These are phyloP conservation scores for Russula sp. DNA, from an alignment of 768 basidiomycete species.

Conservation along the genomic window DNA sequence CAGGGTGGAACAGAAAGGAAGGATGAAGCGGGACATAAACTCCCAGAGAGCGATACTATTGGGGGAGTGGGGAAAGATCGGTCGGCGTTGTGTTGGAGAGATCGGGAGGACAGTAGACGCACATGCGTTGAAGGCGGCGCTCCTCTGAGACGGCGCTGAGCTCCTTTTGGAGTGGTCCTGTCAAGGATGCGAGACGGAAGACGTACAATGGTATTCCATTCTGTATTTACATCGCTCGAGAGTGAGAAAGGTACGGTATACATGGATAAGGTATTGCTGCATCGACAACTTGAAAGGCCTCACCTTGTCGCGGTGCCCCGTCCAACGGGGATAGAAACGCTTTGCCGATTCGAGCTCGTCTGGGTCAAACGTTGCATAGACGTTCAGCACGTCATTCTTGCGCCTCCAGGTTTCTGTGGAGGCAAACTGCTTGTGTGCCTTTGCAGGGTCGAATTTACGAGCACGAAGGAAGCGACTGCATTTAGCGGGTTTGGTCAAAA, in stretches of 20 bases:
- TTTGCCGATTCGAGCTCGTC: slow-evolving; percentile 54
- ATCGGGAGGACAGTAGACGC: slow-evolving; percentile 23
- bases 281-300: neutral
- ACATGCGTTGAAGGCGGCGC: slow-evolving; percentile 66
- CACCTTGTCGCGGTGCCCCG: slow-evolving; percentile 70
- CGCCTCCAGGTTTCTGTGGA: slow-evolving; percentile 62
- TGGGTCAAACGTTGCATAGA: slow-evolving; percentile 51
- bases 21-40: slow-evolving; percentile 53
- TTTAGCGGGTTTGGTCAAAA: neutral
- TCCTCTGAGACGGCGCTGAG: slow-evolving; percentile 45
- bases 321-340: slow-evolving; percentile 75
- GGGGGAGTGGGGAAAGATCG: neutral
- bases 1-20: slow-evolving; percentile 55
- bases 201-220: slow-evolving; percentile 67
- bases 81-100: neutral
- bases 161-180: slow-evolving; percentile 47
- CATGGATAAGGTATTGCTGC: too few species aligned
- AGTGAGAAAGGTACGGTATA: neutral
- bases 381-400: slow-evolving; percentile 49
- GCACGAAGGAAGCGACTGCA: slow-evolving; percentile 78
- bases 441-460: slow-evolving; percentile 51
- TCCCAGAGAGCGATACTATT: slow-evolving; percentile 59
- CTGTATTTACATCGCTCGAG: slow-evolving; percentile 29
- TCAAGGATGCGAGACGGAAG: slow-evolving; percentile 61
- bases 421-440: slow-evolving; percentile 65